Evolutionary conservation across 108 stramenopile species (phyloP).

Genomic region (Parietichytrium sp.): DNA sequence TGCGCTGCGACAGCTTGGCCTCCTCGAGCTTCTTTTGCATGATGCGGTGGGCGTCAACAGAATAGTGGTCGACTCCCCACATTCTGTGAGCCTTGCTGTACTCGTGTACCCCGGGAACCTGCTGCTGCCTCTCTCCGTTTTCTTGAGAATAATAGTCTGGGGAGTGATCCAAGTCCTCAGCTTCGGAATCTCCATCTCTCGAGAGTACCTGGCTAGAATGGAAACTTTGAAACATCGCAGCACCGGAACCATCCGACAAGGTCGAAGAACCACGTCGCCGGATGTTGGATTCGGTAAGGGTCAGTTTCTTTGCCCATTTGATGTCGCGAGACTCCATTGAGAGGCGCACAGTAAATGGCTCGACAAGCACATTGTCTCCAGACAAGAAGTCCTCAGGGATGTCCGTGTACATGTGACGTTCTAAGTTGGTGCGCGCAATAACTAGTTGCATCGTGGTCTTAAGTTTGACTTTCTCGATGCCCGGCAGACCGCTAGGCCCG

Average conservation of each 20-base stretch:
- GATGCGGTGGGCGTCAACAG: not conserved
- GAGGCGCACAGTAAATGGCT: not conserved
- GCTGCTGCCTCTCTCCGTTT: not conserved
- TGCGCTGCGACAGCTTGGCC: not conserved
- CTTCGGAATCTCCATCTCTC: no score
- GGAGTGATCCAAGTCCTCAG: no score
- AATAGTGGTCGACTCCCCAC: conserved; percentile 3
- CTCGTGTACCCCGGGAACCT: not conserved
- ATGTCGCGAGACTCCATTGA: not conserved
- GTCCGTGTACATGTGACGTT: not conserved
- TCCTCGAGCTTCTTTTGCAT: not conserved
- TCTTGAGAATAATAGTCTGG: no score
- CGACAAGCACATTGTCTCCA: not conserved
- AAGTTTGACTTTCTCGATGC: not conserved
- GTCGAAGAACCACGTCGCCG: no score
- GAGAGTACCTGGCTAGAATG: no score
- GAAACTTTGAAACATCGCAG: no score
- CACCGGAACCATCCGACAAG: no score
- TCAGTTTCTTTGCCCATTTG: no score
- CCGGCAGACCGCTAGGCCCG: not conserved
- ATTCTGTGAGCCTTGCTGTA: not conserved
- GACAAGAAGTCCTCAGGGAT: not conserved
- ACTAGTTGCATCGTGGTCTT: not conserved
- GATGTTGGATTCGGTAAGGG: no score
- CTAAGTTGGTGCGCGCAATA: not conserved